Conservation (phyloP, 2,329 filamentous ascomycete genomes). For the Fusarium odoratissimum region DNA sequence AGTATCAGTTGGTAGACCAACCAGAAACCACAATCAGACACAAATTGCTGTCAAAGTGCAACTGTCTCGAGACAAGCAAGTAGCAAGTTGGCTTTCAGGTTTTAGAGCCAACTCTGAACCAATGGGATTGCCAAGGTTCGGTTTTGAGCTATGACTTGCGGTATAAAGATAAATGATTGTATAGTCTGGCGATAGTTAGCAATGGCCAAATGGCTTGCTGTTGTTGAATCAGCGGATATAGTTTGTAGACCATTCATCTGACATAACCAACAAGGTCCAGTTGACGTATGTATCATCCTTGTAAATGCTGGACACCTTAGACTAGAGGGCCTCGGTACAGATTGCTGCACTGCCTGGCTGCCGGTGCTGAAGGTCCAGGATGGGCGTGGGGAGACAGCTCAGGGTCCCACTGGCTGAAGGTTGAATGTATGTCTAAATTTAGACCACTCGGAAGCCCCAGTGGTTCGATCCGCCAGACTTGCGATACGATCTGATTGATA, state of each 20-base stretch:
- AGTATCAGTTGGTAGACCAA: not conserved
- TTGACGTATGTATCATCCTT: not conserved
- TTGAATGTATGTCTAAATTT: slow-evolving; percentile 35
- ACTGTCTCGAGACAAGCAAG: slow-evolving; percentile 8
- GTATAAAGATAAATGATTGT: not conserved
- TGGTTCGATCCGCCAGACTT: slow-evolving; percentile 12
- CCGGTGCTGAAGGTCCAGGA: slow-evolving; percentile 16
- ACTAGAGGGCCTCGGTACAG: not conserved
- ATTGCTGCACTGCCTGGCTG: slow-evolving; percentile 12
- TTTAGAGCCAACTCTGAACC: not conserved
- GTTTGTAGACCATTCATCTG: not conserved
- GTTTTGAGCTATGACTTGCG: not conserved
- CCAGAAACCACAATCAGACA: slow-evolving; percentile 5
- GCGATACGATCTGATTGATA: slow-evolving; percentile 11
- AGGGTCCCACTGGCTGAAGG: slow-evolving; percentile 17
- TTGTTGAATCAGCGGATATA: not conserved
- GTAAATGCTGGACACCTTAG: not conserved
- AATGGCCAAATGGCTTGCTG: not conserved
- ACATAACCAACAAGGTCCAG: not conserved
- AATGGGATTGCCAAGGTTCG: slow-evolving; percentile 10
- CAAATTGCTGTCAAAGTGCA: slow-evolving; percentile 25
- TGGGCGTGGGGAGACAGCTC: slow-evolving; percentile 19
- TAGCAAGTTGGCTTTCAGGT: not conserved
- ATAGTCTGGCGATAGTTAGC: not conserved
- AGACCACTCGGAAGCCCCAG: slow-evolving; percentile 9